Conservation (phyloP, 495 filamentous ascomycete genomes). For the Hyaloscypha bicolor region DNA sequence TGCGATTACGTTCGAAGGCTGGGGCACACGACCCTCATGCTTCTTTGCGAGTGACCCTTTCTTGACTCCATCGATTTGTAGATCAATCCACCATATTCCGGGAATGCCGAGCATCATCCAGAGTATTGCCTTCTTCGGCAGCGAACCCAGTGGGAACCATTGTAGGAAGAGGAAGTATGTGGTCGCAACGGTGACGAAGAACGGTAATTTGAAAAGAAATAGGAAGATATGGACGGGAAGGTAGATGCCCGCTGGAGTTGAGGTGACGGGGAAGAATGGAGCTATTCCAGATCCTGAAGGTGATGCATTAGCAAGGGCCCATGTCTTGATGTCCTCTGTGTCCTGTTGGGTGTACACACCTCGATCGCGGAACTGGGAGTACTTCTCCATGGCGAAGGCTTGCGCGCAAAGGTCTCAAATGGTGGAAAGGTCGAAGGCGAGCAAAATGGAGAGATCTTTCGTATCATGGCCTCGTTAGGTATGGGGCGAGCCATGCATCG, state of each 20-base stretch:
- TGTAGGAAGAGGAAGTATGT: conserved; percentile 81
- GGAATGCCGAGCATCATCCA: conserved; percentile 86
- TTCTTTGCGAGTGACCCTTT: conserved; percentile 70
- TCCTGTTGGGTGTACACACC: conserved; percentile 51
- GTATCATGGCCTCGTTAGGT: background rate
- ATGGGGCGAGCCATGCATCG: background rate
- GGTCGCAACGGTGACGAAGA: conserved; percentile 68
- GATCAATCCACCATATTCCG: conserved; percentile 96
- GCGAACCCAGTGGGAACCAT: conserved; percentile 80
- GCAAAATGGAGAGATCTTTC: background rate
- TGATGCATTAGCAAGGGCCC: conserved; percentile 20
- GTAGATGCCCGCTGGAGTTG: conserved; percentile 58
- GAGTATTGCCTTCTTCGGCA: conserved; percentile 77
- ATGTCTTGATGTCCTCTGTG: conserved; percentile 15
- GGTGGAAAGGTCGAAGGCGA: background rate
- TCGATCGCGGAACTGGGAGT: conserved; percentile 92
- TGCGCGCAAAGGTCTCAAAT: conserved; percentile 1
- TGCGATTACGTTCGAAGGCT: conserved; percentile 74
- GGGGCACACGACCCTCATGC: conserved; percentile 69
- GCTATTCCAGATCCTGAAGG: conserved; percentile 87
- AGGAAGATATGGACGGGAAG: conserved; percentile 68
- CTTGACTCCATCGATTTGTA: conserved; percentile 93
- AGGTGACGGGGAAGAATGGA: conserved; percentile 83
- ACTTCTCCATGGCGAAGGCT: conserved; percentile 81
- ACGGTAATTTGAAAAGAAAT: conserved; percentile 77